A percentile compares a stretch with the other conserved stretches of the same genome.
Conservation (phyloP, 2,329 filamentous ascomycete genomes). For the Colletotrichum caudatum region DNA sequence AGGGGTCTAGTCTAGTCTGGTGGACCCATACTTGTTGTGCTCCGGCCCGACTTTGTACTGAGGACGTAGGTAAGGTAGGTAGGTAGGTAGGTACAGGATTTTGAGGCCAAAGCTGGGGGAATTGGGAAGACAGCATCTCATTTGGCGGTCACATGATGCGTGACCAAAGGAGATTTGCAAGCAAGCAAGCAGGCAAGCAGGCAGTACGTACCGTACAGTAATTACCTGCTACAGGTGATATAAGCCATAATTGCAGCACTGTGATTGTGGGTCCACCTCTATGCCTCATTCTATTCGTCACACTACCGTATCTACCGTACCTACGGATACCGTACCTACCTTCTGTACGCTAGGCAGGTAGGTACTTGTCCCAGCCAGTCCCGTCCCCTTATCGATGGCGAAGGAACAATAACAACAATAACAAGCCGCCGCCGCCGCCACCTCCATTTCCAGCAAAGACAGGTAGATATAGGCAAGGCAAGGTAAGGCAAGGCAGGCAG, state of each 20-base stretch:
- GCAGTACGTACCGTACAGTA: neutral
- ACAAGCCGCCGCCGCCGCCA: neutral
- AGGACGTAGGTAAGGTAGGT: too few species aligned
- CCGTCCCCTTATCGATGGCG: slow-evolving; percentile 3
- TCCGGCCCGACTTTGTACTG: neutral
- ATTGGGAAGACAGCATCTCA: neutral
- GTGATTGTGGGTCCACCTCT: too few species aligned
- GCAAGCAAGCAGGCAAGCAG: neutral
- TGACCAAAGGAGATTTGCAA: neutral
- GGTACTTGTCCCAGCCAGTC: too few species aligned
- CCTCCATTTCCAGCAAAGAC: neutral
- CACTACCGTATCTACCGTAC: neutral
- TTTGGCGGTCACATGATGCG: slow-evolving; percentile 21
- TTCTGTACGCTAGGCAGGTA: too few species aligned
- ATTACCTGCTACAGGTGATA: too few species aligned
- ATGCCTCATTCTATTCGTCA: too few species aligned
- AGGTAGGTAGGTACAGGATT: neutral
- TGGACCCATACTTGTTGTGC: neutral
- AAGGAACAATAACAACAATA: neutral
- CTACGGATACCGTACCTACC: too few species aligned
- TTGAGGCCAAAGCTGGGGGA: neutral
- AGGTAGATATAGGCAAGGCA: too few species aligned
- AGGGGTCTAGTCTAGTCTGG: neutral
- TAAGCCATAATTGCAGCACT: too few species aligned
- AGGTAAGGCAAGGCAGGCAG: neutral